Percentiles rank a stretch among this genome's conserved stretches.
Conservation (phyloP, 495 filamentous ascomycete species). For the Penicillium bialowiezense region DNA sequence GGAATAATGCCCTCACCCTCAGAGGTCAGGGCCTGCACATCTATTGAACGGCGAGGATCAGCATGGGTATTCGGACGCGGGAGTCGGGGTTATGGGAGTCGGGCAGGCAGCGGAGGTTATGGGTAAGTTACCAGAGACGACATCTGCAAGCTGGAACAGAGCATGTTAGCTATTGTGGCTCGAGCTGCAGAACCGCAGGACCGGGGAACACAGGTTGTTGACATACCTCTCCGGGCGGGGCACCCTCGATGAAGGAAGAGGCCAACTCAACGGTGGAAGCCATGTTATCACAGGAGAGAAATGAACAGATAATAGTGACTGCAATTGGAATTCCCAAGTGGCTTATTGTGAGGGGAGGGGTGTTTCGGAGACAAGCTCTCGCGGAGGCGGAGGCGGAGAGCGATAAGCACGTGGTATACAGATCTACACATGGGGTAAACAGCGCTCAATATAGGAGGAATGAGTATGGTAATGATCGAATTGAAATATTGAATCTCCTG, state of each 20-base stretch:
- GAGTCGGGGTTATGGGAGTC: conserved; percentile 5
- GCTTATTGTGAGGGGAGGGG: conserved; percentile 4
- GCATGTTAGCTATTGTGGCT: conserved; percentile 3
- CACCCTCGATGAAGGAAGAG: conserved; percentile 88
- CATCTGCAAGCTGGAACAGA: conserved; percentile 71
- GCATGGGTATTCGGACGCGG: conserved; percentile 7
- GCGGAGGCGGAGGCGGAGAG: conserved; percentile 19
- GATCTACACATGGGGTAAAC: not conserved
- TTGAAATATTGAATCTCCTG: not conserved
- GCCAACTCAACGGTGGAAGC: conserved; percentile 57
- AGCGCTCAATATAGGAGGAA: not conserved
- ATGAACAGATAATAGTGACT: not conserved
- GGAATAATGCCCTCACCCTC: conserved; percentile 65
- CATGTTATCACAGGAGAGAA: conserved; percentile 23
- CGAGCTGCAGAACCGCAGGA: not conserved
- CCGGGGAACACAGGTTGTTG: conserved; percentile 3
- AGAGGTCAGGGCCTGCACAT: conserved; percentile 81
- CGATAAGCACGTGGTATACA: conserved; percentile 24
- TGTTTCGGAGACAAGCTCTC: conserved; percentile 20
- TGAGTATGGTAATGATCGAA: not conserved
- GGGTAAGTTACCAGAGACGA: conserved; percentile 69
- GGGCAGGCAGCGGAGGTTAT: not conserved
- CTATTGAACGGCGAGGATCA: conserved; percentile 43
- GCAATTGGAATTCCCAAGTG: not conserved
- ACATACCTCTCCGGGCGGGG: conserved; percentile 92